A percentile compares a stretch with the other conserved stretches of the same genome.
Conservation (phyloP, 345 rosid genomes). For the Lumnitzera racemosa region DNA sequence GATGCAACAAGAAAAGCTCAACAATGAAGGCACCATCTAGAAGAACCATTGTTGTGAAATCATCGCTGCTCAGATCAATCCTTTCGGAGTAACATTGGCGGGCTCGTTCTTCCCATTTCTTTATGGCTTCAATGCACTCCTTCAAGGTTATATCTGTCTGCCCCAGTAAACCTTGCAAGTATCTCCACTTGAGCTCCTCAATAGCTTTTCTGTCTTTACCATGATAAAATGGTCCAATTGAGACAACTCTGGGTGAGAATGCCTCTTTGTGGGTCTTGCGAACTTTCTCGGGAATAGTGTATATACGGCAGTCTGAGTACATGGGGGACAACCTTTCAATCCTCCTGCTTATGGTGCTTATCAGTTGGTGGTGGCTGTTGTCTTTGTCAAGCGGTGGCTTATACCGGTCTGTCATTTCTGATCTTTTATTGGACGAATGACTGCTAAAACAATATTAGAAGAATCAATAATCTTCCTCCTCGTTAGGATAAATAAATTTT, state of each 20-base stretch:
- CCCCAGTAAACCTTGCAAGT: background rate
- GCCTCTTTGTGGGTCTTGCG: background rate
- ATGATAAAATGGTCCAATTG: constrained; percentile 16
- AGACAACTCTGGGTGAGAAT: constrained; percentile 12
- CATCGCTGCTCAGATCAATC: background rate
- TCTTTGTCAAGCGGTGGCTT: too few relatives aligned
- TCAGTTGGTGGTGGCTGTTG: too few relatives aligned
- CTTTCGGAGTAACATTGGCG: constrained; percentile 7
- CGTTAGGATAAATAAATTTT: too few relatives aligned
- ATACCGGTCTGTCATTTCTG: too few relatives aligned
- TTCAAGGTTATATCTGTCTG: background rate
- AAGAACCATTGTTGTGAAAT: constrained; percentile 3
- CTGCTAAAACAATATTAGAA: too few relatives aligned
- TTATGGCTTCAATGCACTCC: background rate
- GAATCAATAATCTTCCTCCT: too few relatives aligned
- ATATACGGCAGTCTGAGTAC: constrained; percentile 6
- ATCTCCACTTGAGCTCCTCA: constrained; percentile 12
- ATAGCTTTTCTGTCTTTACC: constrained; percentile 1
- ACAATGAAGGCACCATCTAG: constrained; percentile 10
- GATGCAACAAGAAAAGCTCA: background rate
- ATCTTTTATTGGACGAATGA: too few relatives aligned
- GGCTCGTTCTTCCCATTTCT: background rate
- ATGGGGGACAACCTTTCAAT: too few relatives aligned
- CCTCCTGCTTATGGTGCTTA: too few relatives aligned
- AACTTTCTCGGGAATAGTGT: constrained; percentile 7